Percentiles rank a stretch among this genome's conserved stretches.
phyloP scores from a whole-genome alignment of 2,329 filamentous ascomycete genomes.

The Cercospora sp. region DNA sequence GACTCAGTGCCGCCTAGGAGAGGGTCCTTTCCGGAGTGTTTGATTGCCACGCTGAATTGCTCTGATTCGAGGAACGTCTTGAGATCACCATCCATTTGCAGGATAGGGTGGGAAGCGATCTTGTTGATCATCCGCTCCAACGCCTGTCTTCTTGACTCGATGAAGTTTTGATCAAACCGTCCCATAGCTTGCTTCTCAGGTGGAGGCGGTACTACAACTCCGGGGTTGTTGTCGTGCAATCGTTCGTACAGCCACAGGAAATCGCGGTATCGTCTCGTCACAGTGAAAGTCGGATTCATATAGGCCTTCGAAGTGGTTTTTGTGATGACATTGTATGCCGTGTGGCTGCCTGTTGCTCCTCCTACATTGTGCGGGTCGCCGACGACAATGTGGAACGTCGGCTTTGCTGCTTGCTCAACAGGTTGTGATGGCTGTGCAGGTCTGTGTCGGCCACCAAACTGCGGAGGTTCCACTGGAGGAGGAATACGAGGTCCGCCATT shows the following conservation, averaged over 20 bases:
- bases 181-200: constrained; percentile 98
- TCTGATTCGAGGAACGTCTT: constrained; percentile 98
- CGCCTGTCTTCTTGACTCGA: constrained; percentile 86
- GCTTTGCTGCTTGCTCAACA: constrained; percentile 90
- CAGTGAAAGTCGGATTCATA: constrained; percentile 85
- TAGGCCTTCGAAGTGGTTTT: constrained; percentile 97
- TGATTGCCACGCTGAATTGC: constrained; percentile 91
- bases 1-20: constrained; percentile 71
- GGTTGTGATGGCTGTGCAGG: constrained; percentile 76
- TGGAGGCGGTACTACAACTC: constrained; percentile 90
- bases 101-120: constrained; percentile 79
- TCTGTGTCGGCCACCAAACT: constrained; percentile 46
- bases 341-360: constrained; percentile 93
- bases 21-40: constrained; percentile 84
- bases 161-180: constrained; percentile 93
- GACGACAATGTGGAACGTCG: constrained; percentile 84
- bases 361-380: constrained; percentile 98
- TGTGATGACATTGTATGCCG: constrained; percentile 93
- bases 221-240: constrained; percentile 89
- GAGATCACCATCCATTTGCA: constrained; percentile 90
- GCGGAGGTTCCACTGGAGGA: constrained; percentile 58
- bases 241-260: constrained; percentile 98
- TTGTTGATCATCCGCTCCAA: constrained; percentile 98
- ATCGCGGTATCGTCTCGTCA: constrained; percentile 90
- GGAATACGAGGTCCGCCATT: constrained; percentile 59